Base-by-base conservation (phyloP, 306 rosid species). In the Pterocarpus macrocarpus region DNA sequence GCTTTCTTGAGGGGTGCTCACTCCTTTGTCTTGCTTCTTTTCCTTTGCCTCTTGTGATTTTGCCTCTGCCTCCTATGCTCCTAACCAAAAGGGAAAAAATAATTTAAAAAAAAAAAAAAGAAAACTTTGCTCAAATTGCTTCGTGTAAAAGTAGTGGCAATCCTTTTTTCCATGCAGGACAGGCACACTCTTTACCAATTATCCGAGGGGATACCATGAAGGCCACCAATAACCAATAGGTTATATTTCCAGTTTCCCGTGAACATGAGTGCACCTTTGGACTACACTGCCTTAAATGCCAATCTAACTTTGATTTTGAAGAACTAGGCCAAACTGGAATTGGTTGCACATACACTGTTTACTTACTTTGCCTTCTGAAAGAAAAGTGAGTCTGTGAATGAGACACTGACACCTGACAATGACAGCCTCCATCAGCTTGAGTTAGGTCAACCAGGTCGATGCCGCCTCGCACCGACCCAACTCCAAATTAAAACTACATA, bases 181-280 rank as follows among this genome's bases (percentile, higher is more conserved):
- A 36, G 43, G 44, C 22, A 58, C 41, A 5, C 73, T 1, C 12
- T 69, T 34, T 4, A 55, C 76, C 34, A 71, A 52, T 71, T n/a
- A 50, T 17, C 8, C 16, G 13, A 10, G 64, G 36, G 13, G 32
- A 53, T 35, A 38, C 41, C 7, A 6, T 38, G 28, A 38, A 38
- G 41, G 41, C 41, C 41, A 43, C 10, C 10, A 43, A 70, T 14
- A 55, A 33, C 49, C 0, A 36, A 17, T 0, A 7, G 47, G 10
- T 43, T 43, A 43, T 7, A 43, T 12, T 12, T 56, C 67, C 68
- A 30, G 34, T 63, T 34, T 47, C 64, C 63, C 80, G 73, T 76
- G 73, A 76, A 64, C 80, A 59, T 64, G 64, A 33, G 63, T 70
- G 50, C 22, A 47, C 47, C 17, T 45, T 69, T 43, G 72, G 32